phyloP scores from a whole-genome alignment of 495 filamentous ascomycete species.

The Hyphodiscus hymeniophilus region DNA sequence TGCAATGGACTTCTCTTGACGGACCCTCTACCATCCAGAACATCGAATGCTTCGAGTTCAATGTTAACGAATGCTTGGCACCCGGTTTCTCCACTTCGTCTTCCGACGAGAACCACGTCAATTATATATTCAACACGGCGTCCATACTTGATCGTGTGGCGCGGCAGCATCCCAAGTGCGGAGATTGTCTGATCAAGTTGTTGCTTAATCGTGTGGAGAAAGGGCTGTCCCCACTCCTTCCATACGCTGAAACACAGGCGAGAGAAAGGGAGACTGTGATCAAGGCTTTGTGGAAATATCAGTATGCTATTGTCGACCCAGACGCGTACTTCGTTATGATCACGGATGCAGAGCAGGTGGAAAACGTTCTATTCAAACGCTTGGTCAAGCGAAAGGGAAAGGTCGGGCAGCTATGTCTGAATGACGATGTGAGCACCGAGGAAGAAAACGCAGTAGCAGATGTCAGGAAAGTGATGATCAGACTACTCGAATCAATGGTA shows the following conservation, averaged over 20 bases:
- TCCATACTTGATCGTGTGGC: conserved; percentile 31
- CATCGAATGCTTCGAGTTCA: conserved; percentile 31
- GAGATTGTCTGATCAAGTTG: conserved; percentile 34
- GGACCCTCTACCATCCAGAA: conserved; percentile 32
- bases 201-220: conserved; percentile 25
- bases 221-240: conserved; percentile 29
- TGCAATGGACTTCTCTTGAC: conserved; percentile 35
- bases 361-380: conserved; percentile 28
- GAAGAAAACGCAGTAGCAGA: background rate
- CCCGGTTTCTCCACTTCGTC: conserved; percentile 30
- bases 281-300: conserved; percentile 33
- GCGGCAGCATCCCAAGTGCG: conserved; percentile 29
- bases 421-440: conserved; percentile 34
- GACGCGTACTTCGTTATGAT: conserved; percentile 37
- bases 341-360: conserved; percentile 35
- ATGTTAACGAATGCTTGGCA: conserved; percentile 31
- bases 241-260: conserved; percentile 20
- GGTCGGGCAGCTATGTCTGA: conserved; percentile 34
- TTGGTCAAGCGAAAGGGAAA: conserved; percentile 24
- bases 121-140: conserved; percentile 29
- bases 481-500: conserved; percentile 1
- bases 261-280: conserved; percentile 27
- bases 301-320: conserved; percentile 31
- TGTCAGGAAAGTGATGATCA: conserved; percentile 2
- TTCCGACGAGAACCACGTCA: conserved; percentile 25